Evolutionary conservation across 1,284 basidiomycete genomes (phyloP), one percentile per base, ranked within the genome.

Genomic region (Fomitopsis pinicola): DNA sequence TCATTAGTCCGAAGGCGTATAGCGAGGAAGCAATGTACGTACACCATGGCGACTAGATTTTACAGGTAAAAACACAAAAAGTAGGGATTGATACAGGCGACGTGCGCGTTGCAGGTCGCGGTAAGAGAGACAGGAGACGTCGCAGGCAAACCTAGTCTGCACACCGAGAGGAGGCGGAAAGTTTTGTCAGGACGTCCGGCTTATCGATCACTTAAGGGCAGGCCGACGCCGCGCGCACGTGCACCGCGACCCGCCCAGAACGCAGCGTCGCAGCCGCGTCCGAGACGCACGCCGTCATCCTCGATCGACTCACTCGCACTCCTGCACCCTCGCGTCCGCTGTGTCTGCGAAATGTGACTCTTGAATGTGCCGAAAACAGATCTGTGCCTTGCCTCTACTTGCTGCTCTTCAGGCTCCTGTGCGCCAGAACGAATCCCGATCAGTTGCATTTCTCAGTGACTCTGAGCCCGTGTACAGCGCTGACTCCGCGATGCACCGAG

Each of bases 1-100:
- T 82, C 67, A 81, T 54, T 26, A 54, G 35, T 38, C n/a, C 76
- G 58, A 72, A 62, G 66, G 58, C 60, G 33, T 59, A 54, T 60
- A 59, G 59, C 59, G 50, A 60, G 42, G 66, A 26, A 15, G 58
- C 58, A 53, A 61, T 33, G 55, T 53, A 87, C 89, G 72, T 83
- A 92, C 89, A 92, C 89, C 89, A 92, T 92, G 79, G 71, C 80
- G 78, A 73, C 78, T 83, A 79, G 72, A 63, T 71, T 77, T 78
- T 81, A 81, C 70, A 75, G 68, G 60, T 58, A 66, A 66, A 66
- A 63, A 72, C 67, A 73, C 67, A 70, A 68, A 72, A 71, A 63
- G 62, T 58, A 58, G 57, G 44, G 55, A 52, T 57, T 56, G 42
- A 59, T 62, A 62, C 60, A 54, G 17, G 64, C 68, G 68, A 67